Base-by-base conservation (phyloP, 176 grass and related monocot genomes). In the Tuctoria greenei region DNA sequence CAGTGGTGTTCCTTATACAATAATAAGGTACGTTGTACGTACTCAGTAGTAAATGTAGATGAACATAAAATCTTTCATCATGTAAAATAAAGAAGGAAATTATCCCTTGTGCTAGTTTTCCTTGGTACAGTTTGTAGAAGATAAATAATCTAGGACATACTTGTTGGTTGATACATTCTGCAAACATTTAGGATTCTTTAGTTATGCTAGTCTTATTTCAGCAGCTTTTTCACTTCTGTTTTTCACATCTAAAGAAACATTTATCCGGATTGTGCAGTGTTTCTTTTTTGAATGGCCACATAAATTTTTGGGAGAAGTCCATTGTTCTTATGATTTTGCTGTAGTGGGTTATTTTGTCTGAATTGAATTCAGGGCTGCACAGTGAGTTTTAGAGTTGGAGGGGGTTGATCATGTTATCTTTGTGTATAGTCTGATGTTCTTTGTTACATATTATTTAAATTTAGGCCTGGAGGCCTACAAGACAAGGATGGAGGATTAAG, bases 391-490 rank as follows among this genome's bases (percentile, higher is more conserved):
- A 55, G 21, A 58, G 21, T 58, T 58, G 55, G 10, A 26, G 23
- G 21, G 8, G 10, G n/a, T 14, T 6, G 7, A 35, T 51, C 47
- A 54, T 5, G 7, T 14, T 9, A 34, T 42, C 46, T 64, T 25
- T 44, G 7, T 45, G 11, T 31, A 42, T 42, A 24, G 18, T 26
- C 8, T 76, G 20, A 7, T 61, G 10, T 4, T 20, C 10, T 25
- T 67, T 67, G 6, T 54, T 80, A 26, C 77, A 26, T 68, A 74
- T 26, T 6, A 8, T 55, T 75, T 56, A 34, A 80, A 69, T 76
- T 68, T 75, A 97, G 93, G 72, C 75, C 87, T 65, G 93, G 90
- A 86, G 93, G 93, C 31, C 76, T 97, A 28, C 90, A 76, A 70
- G 93, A 97, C 75, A 88, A 97, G 79, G 93, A 93, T 28, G 85